phyloP scores from a whole-genome alignment of 2,329 filamentous ascomycete genomes.

The Claviceps sp. region DNA sequence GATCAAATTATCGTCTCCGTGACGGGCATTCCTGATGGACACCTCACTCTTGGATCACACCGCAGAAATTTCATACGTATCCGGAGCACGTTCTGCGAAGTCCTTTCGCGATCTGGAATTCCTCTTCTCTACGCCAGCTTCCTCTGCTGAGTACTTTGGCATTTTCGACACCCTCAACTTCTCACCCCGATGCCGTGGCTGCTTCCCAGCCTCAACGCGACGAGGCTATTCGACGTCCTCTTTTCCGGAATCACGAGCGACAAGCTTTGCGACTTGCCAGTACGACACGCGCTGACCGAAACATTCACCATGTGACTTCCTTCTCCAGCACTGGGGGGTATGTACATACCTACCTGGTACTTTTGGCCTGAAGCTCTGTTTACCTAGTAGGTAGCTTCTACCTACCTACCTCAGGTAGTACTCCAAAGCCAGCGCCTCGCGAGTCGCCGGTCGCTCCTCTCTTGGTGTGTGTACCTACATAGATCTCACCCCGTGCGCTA shows the following conservation, averaged over 20 bases:
- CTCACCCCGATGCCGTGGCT: slow-evolving; percentile 19
- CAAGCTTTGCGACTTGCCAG: slow-evolving; percentile 15
- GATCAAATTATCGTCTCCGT: no score
- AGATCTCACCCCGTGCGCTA: slow-evolving; percentile 29
- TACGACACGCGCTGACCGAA: slow-evolving; percentile 20
- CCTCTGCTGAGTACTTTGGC: slow-evolving; percentile 18
- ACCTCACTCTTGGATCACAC: no score
- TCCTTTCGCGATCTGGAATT: slow-evolving; percentile 18
- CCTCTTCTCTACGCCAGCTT: slow-evolving; percentile 14
- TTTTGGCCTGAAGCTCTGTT: slow-evolving; percentile 27
- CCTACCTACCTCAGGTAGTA: no score
- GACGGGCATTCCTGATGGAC: no score
- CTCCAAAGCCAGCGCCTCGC: slow-evolving; percentile 27
- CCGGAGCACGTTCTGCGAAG: slow-evolving; percentile 11
- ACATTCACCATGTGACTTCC: slow-evolving; percentile 3
- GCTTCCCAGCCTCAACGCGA: slow-evolving; percentile 25
- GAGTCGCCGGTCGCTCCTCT: slow-evolving; percentile 24
- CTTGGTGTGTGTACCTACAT: slow-evolving; percentile 21
- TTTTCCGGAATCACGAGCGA: slow-evolving; percentile 21
- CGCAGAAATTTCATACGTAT: slow-evolving; percentile 1
- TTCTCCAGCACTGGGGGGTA: slow-evolving; percentile 18
- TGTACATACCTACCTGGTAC: slow-evolving; percentile 7
- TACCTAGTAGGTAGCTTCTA: slow-evolving; percentile 24
- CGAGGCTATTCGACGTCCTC: slow-evolving; percentile 23
- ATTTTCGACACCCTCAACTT: slow-evolving; percentile 20